Evolutionary conservation across 1,139 yeast genomes (phyloP).

Genomic region (Diutina sp.): DNA sequence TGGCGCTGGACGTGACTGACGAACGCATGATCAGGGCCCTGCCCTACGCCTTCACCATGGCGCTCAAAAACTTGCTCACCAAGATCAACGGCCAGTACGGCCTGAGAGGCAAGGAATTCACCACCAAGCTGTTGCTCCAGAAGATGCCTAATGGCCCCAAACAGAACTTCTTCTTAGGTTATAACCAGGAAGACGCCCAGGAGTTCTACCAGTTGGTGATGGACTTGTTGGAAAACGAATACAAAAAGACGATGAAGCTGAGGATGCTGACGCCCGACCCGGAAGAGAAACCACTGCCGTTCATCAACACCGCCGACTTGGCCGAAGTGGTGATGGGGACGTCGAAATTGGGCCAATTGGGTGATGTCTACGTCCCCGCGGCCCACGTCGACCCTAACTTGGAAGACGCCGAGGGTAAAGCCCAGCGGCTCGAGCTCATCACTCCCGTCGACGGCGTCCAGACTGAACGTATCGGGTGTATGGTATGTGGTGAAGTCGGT

Average conservation of each 20-base stretch:
- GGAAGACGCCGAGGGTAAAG: conserved; percentile 23
- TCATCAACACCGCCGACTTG: conserved; percentile 13
- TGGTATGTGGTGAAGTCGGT: conserved; percentile 84
- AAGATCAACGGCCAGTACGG: conserved; percentile 49
- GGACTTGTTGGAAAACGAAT: conserved; percentile 60
- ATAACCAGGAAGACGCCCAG: conserved; percentile 91
- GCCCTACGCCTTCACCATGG: conserved; percentile 28
- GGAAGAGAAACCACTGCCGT: conserved; percentile 8
- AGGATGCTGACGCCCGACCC: conserved; percentile 1
- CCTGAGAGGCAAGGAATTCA: conserved; percentile 43
- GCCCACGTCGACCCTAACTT: conserved; percentile 60
- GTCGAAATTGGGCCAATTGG: conserved; percentile 39
- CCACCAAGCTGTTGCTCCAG: conserved; percentile 50
- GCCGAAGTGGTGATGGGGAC: conserved; percentile 29
- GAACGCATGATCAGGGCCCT: conserved; percentile 16
- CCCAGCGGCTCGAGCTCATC: conserved; percentile 42
- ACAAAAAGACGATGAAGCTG: conserved; percentile 10
- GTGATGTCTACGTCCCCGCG: conserved; percentile 59
- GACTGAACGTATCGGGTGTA: conserved; percentile 81
- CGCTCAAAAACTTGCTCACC: conserved; percentile 36
- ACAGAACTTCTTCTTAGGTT: conserved; percentile 64
- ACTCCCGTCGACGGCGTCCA: conserved; percentile 88
- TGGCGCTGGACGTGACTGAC: conserved; percentile 7
- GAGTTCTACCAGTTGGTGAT: conserved; percentile 80
- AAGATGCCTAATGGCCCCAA: conserved; percentile 74